phyloP scores from a whole-genome alignment of 257 asterid genomes.

The Euphrasia confusa region DNA sequence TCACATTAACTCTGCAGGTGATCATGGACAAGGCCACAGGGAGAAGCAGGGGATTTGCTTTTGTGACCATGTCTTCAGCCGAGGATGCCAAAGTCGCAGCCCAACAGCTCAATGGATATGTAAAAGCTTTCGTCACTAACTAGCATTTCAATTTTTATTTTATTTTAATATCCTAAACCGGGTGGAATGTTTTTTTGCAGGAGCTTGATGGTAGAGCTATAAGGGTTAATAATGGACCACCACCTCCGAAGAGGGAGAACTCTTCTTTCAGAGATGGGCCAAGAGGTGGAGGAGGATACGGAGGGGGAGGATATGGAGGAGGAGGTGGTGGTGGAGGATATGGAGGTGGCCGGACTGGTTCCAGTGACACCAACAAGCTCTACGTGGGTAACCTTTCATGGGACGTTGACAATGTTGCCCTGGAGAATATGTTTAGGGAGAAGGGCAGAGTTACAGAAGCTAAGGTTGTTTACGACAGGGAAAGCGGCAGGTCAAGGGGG shows the following conservation, averaged over 20 bases:
- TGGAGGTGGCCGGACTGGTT: constrained; percentile 40
- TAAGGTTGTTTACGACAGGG: constrained; percentile 70
- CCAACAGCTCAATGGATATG: constrained; percentile 80
- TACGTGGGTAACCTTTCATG: constrained; percentile 82
- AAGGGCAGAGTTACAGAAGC: constrained; percentile 83
- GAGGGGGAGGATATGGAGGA: constrained; percentile 37
- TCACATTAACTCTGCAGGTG: constrained; percentile 49
- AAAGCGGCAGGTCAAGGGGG: constrained; percentile 87
- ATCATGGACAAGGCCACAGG: constrained; percentile 79
- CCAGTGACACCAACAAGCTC: constrained; percentile 39
- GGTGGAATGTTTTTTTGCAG: constrained; percentile 34
- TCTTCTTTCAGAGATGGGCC: constrained; percentile 38
- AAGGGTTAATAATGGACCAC: constrained; percentile 86
- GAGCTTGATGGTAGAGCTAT: constrained; percentile 72
- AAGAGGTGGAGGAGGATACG: constrained; percentile 22
- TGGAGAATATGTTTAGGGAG: constrained; percentile 61
- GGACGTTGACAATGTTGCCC: constrained; percentile 67
- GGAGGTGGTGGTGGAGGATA: constrained; percentile 6
- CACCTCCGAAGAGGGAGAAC: constrained; percentile 68
- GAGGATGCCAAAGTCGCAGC: constrained; percentile 73
- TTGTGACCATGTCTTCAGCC: constrained; percentile 70
- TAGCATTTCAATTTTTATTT: not conserved
- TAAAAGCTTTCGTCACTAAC: constrained; percentile 33
- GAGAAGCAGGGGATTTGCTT: constrained; percentile 93
- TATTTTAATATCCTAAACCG: not conserved